These are phyloP conservation scores for Lasiosphaeria miniovina DNA, from an alignment of 495 filamentous ascomycete genomes.

Conservation along the genomic window DNA sequence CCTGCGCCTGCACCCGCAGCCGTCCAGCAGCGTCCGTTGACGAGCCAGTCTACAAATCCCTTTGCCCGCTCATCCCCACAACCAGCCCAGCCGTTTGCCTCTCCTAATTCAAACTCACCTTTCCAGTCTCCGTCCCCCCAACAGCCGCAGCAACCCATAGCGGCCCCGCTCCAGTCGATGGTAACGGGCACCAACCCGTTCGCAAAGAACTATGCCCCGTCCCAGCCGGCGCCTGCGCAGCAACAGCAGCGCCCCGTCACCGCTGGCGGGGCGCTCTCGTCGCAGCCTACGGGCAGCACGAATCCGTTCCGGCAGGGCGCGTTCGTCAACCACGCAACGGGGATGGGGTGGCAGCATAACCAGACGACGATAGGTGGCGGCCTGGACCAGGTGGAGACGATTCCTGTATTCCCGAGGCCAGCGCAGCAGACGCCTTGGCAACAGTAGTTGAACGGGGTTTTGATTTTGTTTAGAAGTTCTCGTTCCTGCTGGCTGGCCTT, in stretches of 20 bases:
- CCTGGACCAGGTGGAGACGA: conserved; percentile 72
- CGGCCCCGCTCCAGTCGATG: conserved; percentile 54
- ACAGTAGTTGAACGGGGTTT: conserved; percentile 27
- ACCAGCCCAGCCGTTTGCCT: conserved; percentile 47
- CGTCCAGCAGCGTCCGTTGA: conserved; percentile 28
- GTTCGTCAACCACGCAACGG: conserved; percentile 83
- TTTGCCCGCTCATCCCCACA: conserved; percentile 62
- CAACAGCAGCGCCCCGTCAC: conserved; percentile 41
- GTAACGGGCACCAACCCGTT: conserved; percentile 74
- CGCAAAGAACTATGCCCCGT: conserved; percentile 46
- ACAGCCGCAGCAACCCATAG: conserved; percentile 34
- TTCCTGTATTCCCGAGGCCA: conserved; percentile 84
- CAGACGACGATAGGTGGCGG: conserved; percentile 83
- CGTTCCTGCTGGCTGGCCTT: background rate
- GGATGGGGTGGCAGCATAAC: conserved; percentile 78
- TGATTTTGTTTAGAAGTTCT: background rate
- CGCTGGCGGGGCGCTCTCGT: conserved; percentile 43
- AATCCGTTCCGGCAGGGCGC: conserved; percentile 91
- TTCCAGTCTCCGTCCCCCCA: conserved; percentile 49
- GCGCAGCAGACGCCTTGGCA: conserved; percentile 55
- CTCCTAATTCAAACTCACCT: conserved; percentile 45
- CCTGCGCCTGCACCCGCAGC: conserved; percentile 9
- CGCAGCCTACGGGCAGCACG: conserved; percentile 79
- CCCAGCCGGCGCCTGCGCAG: conserved; percentile 33
- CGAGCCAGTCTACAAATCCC: conserved; percentile 74